A percentile compares a stretch with the other conserved stretches of the same genome.
Conservation (phyloP, 192 early-diverging fungal genomes). For the Podila horticola region DNA sequence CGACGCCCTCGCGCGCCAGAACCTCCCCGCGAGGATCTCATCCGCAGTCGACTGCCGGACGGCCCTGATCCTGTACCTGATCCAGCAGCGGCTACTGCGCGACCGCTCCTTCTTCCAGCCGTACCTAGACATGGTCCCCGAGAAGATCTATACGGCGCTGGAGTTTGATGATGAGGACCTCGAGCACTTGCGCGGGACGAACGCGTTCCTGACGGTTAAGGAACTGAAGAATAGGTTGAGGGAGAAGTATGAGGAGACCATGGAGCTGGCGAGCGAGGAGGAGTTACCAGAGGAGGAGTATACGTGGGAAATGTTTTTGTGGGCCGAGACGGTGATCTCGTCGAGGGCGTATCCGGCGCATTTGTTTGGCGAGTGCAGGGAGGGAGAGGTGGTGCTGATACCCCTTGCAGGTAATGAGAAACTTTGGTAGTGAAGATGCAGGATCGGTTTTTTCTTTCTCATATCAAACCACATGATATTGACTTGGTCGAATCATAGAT, state of each 20-base stretch:
- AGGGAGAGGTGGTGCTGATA: slow-evolving; percentile 57
- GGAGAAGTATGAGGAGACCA: slow-evolving; percentile 44
- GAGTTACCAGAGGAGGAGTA: slow-evolving; percentile 20
- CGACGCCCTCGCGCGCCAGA: slow-evolving; percentile 13
- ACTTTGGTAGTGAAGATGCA: background rate
- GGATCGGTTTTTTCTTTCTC: too few relatives aligned
- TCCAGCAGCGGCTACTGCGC: slow-evolving; percentile 54
- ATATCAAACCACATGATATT: background rate
- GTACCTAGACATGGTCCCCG: slow-evolving; percentile 68
- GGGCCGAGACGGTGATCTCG: slow-evolving; percentile 64
- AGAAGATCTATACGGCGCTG: slow-evolving; percentile 64
- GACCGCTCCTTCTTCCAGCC: slow-evolving; percentile 66
- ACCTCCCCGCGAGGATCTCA: slow-evolving; percentile 9
- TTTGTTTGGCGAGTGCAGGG: slow-evolving; percentile 55
- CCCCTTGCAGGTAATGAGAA: slow-evolving; percentile 56
- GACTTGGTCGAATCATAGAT: slow-evolving; percentile 37
- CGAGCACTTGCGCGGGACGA: slow-evolving; percentile 60
- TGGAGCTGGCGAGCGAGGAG: slow-evolving; percentile 28
- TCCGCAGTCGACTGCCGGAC: slow-evolving; percentile 33
- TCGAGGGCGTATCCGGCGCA: slow-evolving; percentile 70
- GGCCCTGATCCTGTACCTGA: slow-evolving; percentile 63
- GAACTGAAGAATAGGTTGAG: slow-evolving; percentile 49
- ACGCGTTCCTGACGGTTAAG: slow-evolving; percentile 56
- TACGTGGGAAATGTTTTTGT: slow-evolving; percentile 64
- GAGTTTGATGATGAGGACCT: slow-evolving; percentile 61